A percentile compares a stretch with the other conserved stretches of the same genome.
Evolutionary conservation across 495 filamentous ascomycete species (phyloP).

Genomic region (Penicilliopsis zonata): DNA sequence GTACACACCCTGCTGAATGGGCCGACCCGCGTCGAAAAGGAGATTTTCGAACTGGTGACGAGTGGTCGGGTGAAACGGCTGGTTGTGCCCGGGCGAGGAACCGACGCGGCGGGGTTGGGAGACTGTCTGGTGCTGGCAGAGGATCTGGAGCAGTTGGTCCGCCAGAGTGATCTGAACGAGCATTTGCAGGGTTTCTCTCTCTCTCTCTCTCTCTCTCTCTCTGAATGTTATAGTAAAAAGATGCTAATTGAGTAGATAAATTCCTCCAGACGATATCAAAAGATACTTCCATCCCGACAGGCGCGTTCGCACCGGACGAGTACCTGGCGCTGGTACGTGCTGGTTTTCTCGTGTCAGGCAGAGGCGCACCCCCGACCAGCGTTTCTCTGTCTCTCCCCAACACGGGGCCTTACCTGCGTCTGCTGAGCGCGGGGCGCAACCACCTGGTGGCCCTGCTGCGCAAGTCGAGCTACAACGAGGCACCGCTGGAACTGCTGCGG

Average conservation of each 20-base stretch:
- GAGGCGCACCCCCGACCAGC: constrained; percentile 46
- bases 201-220: not conserved
- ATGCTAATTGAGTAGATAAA: constrained; percentile 22
- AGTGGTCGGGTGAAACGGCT: constrained; percentile 52
- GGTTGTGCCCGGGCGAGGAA: constrained; percentile 51
- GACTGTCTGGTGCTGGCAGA: constrained; percentile 56
- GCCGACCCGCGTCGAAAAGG: constrained; percentile 61
- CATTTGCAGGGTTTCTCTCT: constrained; percentile 39
- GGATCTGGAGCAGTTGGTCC: constrained; percentile 51
- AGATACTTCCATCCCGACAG: constrained; percentile 38
- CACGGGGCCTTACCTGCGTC: constrained; percentile 59
- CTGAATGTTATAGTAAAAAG: not conserved
- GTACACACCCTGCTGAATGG: constrained; percentile 53
- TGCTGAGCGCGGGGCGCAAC: constrained; percentile 52
- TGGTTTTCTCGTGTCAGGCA: constrained; percentile 56
- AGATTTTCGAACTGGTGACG: constrained; percentile 51
- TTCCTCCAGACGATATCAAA: constrained; percentile 45
- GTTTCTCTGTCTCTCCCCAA: constrained; percentile 60
- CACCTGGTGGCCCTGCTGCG: constrained; percentile 54
- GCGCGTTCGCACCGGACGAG: constrained; percentile 37
- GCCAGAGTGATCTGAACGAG: constrained; percentile 29
- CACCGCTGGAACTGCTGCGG: constrained; percentile 50
- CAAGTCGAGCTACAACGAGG: constrained; percentile 53
- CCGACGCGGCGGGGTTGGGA: constrained; percentile 45
- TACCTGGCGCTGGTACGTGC: constrained; percentile 48